These are phyloP conservation scores for Coemansia sp. DNA, from an alignment of 192 early-diverging fungal genomes.

Conservation along the genomic window DNA sequence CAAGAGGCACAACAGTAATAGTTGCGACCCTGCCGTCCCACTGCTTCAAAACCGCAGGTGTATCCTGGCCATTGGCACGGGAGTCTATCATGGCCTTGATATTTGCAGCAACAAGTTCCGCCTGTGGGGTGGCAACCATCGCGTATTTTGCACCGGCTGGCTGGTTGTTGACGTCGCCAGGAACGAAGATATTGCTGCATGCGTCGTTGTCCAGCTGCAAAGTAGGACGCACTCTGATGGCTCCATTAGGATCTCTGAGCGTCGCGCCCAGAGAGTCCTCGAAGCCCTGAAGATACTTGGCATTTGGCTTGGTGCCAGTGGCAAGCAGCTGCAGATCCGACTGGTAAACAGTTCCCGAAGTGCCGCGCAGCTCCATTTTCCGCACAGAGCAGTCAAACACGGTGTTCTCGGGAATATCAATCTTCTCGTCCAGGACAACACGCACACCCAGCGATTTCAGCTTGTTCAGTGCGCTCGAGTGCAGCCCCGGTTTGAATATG, in stretches of 20 bases:
- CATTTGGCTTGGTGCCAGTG: slow-evolving; percentile 47
- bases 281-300: slow-evolving; percentile 54
- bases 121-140: slow-evolving; percentile 29
- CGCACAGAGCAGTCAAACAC: slow-evolving; percentile 41
- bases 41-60: slow-evolving; percentile 10
- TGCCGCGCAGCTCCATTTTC: slow-evolving; percentile 48
- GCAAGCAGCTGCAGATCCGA: slow-evolving; percentile 63
- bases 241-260: slow-evolving; percentile 38
- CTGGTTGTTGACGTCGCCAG: slow-evolving; percentile 57
- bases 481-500: slow-evolving; percentile 51
- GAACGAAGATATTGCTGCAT: slow-evolving; percentile 55
- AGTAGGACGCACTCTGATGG: slow-evolving; percentile 54
- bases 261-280: slow-evolving; percentile 18
- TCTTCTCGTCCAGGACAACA: slow-evolving; percentile 58
- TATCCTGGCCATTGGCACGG: slow-evolving; percentile 2
- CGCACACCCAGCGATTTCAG: slow-evolving; percentile 51
- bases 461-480: slow-evolving; percentile 43
- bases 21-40: slow-evolving; percentile 29
- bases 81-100: slow-evolving; percentile 27
- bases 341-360: slow-evolving; percentile 46
- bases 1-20: slow-evolving; percentile 45
- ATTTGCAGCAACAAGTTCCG: slow-evolving; percentile 25
- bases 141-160: slow-evolving; percentile 40
- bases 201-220: slow-evolving; percentile 46
- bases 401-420: slow-evolving; percentile 34